A percentile compares a stretch with the other conserved stretches of the same genome.
Conservation (phyloP, 1,284 basidiomycete genomes). For the Tilletia setariae region DNA sequence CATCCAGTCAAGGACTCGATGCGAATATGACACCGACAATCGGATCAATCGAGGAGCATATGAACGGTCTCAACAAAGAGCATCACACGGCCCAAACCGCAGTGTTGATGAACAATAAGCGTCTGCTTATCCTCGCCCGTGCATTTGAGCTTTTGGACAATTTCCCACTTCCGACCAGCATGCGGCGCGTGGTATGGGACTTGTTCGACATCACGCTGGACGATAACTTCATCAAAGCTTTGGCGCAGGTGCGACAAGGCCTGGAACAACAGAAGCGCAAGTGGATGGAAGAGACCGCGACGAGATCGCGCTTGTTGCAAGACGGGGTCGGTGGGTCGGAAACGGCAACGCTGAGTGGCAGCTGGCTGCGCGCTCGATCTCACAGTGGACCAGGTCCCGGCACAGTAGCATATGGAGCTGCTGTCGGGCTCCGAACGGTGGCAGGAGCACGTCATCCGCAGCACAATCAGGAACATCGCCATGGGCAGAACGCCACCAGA, state of each 20-base stretch:
- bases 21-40: constrained; percentile 13
- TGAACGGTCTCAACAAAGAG: background rate
- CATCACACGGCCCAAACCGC: background rate
- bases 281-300: background rate
- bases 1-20: background rate
- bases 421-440: background rate
- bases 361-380: constrained; percentile 2
- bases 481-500: too few relatives aligned
- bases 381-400: constrained; percentile 2
- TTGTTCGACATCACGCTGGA: constrained; percentile 67
- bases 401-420: background rate
- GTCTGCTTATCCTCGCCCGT: constrained; percentile 29
- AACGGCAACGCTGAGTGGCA: background rate
- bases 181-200: constrained; percentile 85
- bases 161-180: constrained; percentile 73
- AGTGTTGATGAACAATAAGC: background rate
- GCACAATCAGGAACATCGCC: too few relatives aligned
- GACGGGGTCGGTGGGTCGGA: too few relatives aligned
- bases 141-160: constrained; percentile 43
- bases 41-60: background rate
- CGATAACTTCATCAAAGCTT: constrained; percentile 25
- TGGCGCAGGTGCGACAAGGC: background rate
- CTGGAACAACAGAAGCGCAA: background rate
- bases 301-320: too few relatives aligned
- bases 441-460: too few relatives aligned